phyloP scores from a whole-genome alignment of 2,329 filamentous ascomycete species.

The Aspergillus sp. region DNA sequence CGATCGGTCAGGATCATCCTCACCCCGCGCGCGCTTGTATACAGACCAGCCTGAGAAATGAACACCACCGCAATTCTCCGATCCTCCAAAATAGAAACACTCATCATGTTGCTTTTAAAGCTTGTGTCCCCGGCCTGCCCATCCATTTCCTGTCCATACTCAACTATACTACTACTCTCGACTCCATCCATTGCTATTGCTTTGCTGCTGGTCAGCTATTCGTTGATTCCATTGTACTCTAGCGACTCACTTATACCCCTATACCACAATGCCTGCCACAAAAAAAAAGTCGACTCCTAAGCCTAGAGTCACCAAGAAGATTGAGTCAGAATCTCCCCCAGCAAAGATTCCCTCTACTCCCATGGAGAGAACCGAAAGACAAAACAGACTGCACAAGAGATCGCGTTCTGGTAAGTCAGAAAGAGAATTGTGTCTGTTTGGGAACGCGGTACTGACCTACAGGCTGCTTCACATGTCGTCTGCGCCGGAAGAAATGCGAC shows the following conservation, averaged over 20 bases:
- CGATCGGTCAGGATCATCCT: no score
- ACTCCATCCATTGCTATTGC: no score
- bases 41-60: no score
- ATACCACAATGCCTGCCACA: background rate
- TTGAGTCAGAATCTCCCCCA: background rate
- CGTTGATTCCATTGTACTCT: background rate
- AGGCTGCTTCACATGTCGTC: constrained; percentile 63
- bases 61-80: no score
- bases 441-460: constrained; percentile 1
- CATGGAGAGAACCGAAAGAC: constrained; percentile 42
- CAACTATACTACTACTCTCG: no score
- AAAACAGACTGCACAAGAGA: constrained; percentile 83
- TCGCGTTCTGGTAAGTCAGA: constrained; percentile 81
- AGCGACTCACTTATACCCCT: background rate
- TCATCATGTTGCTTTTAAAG: no score
- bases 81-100: no score
- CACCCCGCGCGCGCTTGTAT: no score
- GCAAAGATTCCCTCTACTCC: background rate
- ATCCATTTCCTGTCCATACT: no score
- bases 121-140: no score
- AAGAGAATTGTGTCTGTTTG: constrained; percentile 5
- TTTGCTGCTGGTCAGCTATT: background rate
- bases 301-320: background rate
- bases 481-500: constrained; percentile 64
- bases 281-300: background rate